Base-by-base conservation (phyloP, 192 early-diverging fungal genomes). In the Coemansia sp. region DNA sequence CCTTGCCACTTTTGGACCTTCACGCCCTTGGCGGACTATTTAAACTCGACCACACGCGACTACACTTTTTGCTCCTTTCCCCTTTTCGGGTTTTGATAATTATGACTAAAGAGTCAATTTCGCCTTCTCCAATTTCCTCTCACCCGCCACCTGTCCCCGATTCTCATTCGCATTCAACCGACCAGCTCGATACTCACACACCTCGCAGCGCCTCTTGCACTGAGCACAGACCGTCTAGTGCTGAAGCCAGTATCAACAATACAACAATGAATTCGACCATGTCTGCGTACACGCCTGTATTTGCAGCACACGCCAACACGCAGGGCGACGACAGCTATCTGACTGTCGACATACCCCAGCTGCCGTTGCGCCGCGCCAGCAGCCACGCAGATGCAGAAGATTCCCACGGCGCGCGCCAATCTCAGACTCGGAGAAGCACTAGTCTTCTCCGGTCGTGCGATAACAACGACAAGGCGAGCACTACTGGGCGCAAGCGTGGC, bases 401-500 rank as follows among this genome's bases (percentile, higher is more conserved):
- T 76, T 76, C 74, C 49, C 74, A 67, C 74, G 64, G 39, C 9
- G 61, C 39, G 16, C 38, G 24, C 43, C 31, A n/a, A 24, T 64
- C 47, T 20, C 15, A 41, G 22, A 43, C 39, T 43, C 39, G 41
- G 24, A 34, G 60, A 39, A 70, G 53, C 68, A 69, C 39, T 46
- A 40, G 43, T 38, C 39, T 18, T 29, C 8, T 61, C 16, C 29
- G 58, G 34, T 8, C 58, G 29, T 38, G 58, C n/a, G 58, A 61
- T 7, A 61, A n/a, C 58, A 61, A 9, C 58, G 34, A 61, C 18
- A 38, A 29, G 18, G 18, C 16, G 15, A 61, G 18, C 58, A 38
- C 62, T 31, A 34, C 60, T 16, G 71, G 73, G n/a, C 77, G 73
- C 39, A 84, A 84, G 58, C 81, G 81, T 38, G 62, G 68, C 62